phyloP scores from a whole-genome alignment of 2,329 filamentous ascomycete species.

The Aspergillus brunneoviolaceus region DNA sequence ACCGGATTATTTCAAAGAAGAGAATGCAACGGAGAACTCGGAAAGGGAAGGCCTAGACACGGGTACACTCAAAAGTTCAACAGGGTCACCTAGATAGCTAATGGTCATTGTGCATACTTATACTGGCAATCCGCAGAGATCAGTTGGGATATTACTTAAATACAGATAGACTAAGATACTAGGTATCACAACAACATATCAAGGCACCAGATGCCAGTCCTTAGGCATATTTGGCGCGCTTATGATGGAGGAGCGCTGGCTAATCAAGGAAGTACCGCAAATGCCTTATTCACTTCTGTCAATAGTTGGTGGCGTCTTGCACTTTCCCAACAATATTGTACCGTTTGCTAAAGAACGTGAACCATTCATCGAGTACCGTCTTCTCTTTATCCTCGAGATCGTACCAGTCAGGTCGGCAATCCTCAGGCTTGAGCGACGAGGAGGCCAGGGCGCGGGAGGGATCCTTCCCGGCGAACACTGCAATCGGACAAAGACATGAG shows the following conservation, averaged over 20 bases:
- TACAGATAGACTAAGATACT: neutral
- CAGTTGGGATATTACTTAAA: neutral
- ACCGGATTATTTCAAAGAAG: slow-evolving; percentile 84
- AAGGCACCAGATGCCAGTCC: neutral
- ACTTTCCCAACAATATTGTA: slow-evolving; percentile 72
- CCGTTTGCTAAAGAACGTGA: slow-evolving; percentile 92
- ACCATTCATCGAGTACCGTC: slow-evolving; percentile 84
- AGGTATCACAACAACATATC: neutral
- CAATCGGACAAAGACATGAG: neutral
- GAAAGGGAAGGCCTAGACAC: slow-evolving; percentile 45
- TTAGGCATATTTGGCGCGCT: slow-evolving; percentile 4
- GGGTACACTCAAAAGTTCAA: slow-evolving; percentile 9
- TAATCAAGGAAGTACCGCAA: neutral
- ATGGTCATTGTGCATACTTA: slow-evolving; percentile 6
- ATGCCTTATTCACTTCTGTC: slow-evolving; percentile 5
- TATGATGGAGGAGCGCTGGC: slow-evolving; percentile 4
- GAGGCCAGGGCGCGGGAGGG: slow-evolving; percentile 86
- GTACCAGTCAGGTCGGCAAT: slow-evolving; percentile 78
- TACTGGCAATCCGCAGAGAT: slow-evolving; percentile 4
- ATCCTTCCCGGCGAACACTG: slow-evolving; percentile 95
- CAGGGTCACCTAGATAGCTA: slow-evolving; percentile 9
- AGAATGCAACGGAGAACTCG: slow-evolving; percentile 67
- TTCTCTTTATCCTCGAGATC: slow-evolving; percentile 83
- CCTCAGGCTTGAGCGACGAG: slow-evolving; percentile 81
- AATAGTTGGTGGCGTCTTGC: slow-evolving; percentile 39